Conservation (phyloP, 2,329 filamentous ascomycete genomes). For the Sphaerulina musiva region DNA sequence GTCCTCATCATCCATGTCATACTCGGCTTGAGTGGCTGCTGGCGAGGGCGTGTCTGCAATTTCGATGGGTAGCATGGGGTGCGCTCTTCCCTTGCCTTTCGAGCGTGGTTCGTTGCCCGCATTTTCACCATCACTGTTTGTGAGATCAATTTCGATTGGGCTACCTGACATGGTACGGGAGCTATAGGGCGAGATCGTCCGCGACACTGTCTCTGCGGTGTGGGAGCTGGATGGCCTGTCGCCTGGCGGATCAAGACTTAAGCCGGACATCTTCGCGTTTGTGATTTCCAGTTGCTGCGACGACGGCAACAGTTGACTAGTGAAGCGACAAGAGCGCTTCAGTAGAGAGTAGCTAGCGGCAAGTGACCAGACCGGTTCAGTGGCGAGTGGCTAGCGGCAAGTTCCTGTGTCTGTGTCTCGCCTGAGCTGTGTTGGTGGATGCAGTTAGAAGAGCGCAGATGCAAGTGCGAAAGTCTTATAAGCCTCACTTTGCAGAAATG, state of each 20-base stretch:
- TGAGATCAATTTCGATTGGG: not conserved
- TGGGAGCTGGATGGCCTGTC: not conserved
- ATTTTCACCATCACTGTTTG: not conserved
- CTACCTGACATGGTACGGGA: not conserved
- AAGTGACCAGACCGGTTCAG: not conserved
- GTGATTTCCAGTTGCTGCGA: not conserved
- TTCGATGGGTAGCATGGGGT: not conserved
- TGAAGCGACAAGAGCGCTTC: not conserved
- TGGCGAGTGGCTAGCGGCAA: too few species aligned
- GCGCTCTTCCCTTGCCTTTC: not conserved
- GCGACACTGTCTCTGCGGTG: not conserved
- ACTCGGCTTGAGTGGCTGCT: not conserved
- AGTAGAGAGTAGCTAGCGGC: too few species aligned
- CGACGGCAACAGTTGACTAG: not conserved
- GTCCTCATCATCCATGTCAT: not conserved
- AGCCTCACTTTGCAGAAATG: not conserved
- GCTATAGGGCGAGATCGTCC: not conserved
- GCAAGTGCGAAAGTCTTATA: not conserved
- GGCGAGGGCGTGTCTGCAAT: not conserved
- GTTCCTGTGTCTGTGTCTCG: not conserved
- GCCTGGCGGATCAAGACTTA: not conserved
- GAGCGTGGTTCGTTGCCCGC: not conserved
- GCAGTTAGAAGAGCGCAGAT: not conserved
- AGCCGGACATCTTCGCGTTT: not conserved
- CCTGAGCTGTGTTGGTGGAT: not conserved